Conservation (phyloP, 1,284 basidiomycete species). For the Fomitopsis betulina region DNA sequence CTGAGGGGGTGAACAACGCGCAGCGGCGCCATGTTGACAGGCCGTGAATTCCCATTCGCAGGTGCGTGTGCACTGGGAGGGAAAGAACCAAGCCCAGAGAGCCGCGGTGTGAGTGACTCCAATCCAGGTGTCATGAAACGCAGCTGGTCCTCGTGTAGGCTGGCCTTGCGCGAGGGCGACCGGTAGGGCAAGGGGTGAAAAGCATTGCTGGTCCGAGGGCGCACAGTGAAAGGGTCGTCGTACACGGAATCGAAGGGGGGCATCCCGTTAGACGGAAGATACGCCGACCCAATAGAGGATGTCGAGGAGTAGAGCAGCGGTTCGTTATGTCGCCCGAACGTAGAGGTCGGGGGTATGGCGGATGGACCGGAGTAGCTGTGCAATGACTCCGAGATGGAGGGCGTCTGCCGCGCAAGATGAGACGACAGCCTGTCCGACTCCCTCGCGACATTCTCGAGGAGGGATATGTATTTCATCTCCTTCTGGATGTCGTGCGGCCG, state of each 20-base stretch:
- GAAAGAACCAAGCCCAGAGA: conserved; percentile 8
- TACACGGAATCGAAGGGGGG: conserved; percentile 13
- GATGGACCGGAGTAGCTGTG: conserved; percentile 12
- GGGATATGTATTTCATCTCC: conserved; percentile 63
- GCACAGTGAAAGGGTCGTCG: conserved; percentile 47
- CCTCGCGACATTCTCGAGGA: conserved; percentile 69
- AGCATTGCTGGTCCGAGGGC: conserved; percentile 57
- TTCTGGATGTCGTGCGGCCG: conserved; percentile 52
- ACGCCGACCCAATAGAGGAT: conserved; percentile 11
- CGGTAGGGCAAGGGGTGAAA: conserved; percentile 38
- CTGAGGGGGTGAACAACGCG: neutral
- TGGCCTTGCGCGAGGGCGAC: conserved; percentile 30
- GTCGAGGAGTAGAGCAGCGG: conserved; percentile 32
- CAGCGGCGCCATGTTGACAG: neutral
- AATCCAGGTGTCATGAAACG: conserved; percentile 33
- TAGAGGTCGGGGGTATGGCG: conserved; percentile 17
- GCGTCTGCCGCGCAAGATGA: conserved; percentile 24
- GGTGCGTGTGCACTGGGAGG: neutral
- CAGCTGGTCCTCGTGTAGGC: conserved; percentile 51
- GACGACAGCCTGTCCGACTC: conserved; percentile 64
- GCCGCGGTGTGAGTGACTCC: conserved; percentile 11
- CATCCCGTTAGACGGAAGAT: conserved; percentile 7
- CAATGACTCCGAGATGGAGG: conserved; percentile 1
- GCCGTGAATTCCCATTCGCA: neutral
- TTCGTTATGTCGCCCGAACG: conserved; percentile 12